phyloP scores from a whole-genome alignment of 2,329 filamentous ascomycete species.

The Sporothrix dimorphospora region DNA sequence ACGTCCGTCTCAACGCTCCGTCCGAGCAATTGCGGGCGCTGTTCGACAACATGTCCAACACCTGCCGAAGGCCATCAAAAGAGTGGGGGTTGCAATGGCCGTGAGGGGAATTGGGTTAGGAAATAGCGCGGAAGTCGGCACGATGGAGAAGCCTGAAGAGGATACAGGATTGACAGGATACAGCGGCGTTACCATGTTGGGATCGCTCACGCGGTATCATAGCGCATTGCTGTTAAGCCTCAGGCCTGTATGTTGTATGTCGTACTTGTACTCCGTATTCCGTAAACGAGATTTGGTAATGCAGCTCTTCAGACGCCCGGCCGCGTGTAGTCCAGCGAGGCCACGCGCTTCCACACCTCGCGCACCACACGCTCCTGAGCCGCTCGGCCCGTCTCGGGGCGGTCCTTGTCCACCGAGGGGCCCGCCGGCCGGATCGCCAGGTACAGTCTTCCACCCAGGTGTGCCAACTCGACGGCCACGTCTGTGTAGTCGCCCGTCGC shows the following conservation, averaged over 20 bases:
- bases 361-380: constrained; percentile 71
- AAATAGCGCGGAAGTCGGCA: constrained; percentile 14
- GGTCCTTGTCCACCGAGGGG: constrained; percentile 46
- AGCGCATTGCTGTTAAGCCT: not conserved
- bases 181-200: not conserved
- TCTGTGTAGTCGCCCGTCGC: constrained; percentile 51
- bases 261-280: no score
- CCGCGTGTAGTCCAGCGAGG: constrained; percentile 66
- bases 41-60: no score
- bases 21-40: not conserved
- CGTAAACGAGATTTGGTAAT: no score
- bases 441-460: constrained; percentile 70
- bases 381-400: constrained; percentile 60
- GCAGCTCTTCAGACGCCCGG: constrained; percentile 43
- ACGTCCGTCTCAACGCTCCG: not conserved
- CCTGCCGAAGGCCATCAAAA: not conserved
- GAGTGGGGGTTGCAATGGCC: not conserved
- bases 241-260: no score
- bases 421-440: constrained; percentile 72
- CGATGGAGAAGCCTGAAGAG: not conserved
- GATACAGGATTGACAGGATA: no score
- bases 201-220: not conserved
- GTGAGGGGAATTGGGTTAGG: not conserved
- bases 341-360: constrained; percentile 73
- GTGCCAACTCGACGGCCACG: constrained; percentile 60